Base-by-base conservation (phyloP, 2,329 filamentous ascomycete species). In the Madurella mycetomatis region DNA sequence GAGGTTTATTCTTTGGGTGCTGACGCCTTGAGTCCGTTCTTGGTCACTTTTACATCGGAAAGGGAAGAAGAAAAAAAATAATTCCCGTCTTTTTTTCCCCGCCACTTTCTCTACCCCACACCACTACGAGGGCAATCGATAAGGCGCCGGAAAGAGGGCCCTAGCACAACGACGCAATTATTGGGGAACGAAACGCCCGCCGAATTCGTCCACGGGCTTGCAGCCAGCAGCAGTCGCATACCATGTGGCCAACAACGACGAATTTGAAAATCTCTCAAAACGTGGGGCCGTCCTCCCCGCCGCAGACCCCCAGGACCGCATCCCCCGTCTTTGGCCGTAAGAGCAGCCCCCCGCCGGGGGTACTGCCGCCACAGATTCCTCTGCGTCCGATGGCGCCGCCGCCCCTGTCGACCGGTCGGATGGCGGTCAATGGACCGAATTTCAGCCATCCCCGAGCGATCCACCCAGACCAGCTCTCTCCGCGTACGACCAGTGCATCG, bases 1-100 rank as follows among this genome's bases (percentile, higher is more conserved):
- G 74, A 75, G 73, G 67, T 70, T 72, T 66, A 65, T 73, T 67
- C 68, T 71, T 65, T 70, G 70, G 72, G 67, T 72, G 60, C 67
- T 73, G 64, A 72, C 68, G 57, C 73, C 72, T 64, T 76, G 68
- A 74, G 60, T 59, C 58, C 18, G 58, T 25, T 56, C 60, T 57
- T 51, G 19, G 40, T 52, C 54, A 51, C 49, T 57, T 59, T 59
- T 60, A 45, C 58, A 56, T 53, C 60, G 51, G 58, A 18, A 32
- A 46, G 25, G 25, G 25, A 7, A 25, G 25, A 7, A 25, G 7
- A 25, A 25, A 25, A 25, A 25, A 25, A 25, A 25, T 4, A 25
- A 4, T 43, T 49, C 19, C 37, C 59, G 58, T 47, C 40, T 47
- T 43, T 47, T 47, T 47, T 42, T 47, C 30, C 44, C 45, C 49